Base-by-base conservation (phyloP, 2,329 filamentous ascomycete species). In the Colletotrichum lindemuthianum region DNA sequence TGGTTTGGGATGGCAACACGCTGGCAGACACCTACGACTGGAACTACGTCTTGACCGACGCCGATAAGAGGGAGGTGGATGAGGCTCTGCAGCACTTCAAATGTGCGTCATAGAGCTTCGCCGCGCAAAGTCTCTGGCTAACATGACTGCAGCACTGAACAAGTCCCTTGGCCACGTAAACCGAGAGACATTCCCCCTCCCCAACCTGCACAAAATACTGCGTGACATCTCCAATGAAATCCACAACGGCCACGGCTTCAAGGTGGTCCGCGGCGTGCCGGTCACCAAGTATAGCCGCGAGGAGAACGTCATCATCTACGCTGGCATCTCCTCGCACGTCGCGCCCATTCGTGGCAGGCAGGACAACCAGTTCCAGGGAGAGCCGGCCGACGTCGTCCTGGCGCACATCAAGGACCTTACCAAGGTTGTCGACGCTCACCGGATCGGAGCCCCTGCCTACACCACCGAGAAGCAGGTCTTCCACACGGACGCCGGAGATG, bases 391-490 rank as follows among this genome's bases (percentile, higher is more conserved):
- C 48, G 82, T 86, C 0, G 81, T 87, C 6, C 72, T 88, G 2
- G 77, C 81, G 3, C 88, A 91, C 67, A 87, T 91, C 75, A 90
- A 87, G 72, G 88, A 91, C 67, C 77, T 91, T 8, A 79, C 74
- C 2, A 71, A 72, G 10, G 71, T 77, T 2, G 68, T 73, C 9
- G 73, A 75, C 10, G 59, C 69, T 4, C 61, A 63, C 1, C 71
- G 75, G 13, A 88, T 89, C 51, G 85, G 86, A 2, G 81, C 82
- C 1, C 86, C 86, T 0, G 84, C 86, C 0, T 88, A 87, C 72
- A 88, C 86, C 0, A 78, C 83, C 0, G 86, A 89, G 60, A 88
- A 87, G 70, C 87, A 87, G 71, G 82, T 84, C 6, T 89, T 89
- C 69, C 88, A 90, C 72, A 90, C 85, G 0, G 87, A 90, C 69